Conservation (phyloP, 225 moss, liverwort and hornwort genomes). For the Straminergon stramineum region DNA sequence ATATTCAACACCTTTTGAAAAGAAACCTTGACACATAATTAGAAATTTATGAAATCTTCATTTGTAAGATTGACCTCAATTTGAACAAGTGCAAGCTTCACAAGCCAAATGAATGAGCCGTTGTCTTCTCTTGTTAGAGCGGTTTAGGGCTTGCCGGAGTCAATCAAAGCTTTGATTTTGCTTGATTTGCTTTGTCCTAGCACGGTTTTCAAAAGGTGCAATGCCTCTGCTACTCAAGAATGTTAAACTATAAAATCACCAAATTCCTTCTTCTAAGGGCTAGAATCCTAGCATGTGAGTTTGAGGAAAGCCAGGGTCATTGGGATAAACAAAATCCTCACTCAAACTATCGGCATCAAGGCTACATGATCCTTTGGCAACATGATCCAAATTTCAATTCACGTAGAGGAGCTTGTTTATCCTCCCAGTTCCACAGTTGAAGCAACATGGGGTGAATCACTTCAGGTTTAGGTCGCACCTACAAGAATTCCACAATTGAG, state of each 20-base stretch:
- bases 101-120: not conserved
- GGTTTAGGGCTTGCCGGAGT: not conserved
- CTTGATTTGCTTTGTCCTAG: not conserved
- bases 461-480: constrained; percentile 10
- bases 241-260: not conserved
- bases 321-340: not conserved
- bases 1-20: no score
- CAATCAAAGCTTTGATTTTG: not conserved
- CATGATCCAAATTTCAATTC: constrained; percentile 23
- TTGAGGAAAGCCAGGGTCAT: not conserved
- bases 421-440: constrained; percentile 9
- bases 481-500: not conserved
- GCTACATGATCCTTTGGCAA: constrained; percentile 10
- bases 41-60: no score
- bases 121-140: no score
- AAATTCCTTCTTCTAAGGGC: not conserved
- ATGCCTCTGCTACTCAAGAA: not conserved
- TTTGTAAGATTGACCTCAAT: no score
- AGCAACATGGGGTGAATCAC: constrained; percentile 18
- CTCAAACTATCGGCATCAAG: not conserved
- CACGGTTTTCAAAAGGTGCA: not conserved
- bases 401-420: not conserved
- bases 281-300: not conserved
- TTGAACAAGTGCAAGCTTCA: not conserved
- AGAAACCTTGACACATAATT: not conserved